These are phyloP conservation scores for Cyclotella kingstonii DNA, from an alignment of 108 stramenopile species.

Conservation along the genomic window DNA sequence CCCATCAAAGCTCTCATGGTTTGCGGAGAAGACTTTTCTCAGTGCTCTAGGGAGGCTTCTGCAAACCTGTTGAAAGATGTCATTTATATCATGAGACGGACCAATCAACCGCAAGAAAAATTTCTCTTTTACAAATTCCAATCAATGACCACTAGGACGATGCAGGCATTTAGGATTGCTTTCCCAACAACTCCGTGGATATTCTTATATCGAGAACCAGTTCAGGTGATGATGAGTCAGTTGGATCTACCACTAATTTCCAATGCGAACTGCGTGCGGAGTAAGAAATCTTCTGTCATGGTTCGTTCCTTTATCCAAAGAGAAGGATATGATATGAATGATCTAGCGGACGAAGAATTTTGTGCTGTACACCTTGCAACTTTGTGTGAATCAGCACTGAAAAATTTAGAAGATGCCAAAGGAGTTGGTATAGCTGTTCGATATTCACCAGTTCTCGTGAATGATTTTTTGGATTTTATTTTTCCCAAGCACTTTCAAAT, in stretches of 20 bases:
- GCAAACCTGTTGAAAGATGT: conserved; percentile 60
- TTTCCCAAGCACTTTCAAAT: conserved; percentile 61
- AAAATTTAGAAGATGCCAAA: conserved; percentile 34
- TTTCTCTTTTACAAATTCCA: conserved; percentile 96
- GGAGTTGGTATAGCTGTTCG: conserved; percentile 65
- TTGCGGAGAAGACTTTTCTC: conserved; percentile 55
- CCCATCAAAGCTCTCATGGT: conserved; percentile 61
- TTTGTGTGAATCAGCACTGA: conserved; percentile 67
- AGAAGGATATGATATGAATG: conserved; percentile 32
- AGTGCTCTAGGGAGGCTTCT: conserved; percentile 38
- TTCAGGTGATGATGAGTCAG: conserved; percentile 93
- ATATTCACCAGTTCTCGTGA: conserved; percentile 53
- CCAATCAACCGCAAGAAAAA: conserved; percentile 63
- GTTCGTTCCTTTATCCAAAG: conserved; percentile 30
- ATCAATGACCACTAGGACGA: conserved; percentile 65
- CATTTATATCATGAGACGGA: conserved; percentile 75
- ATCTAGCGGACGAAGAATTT: conserved; percentile 54
- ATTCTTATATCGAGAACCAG: conserved; percentile 92
- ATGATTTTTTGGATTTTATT: conserved; percentile 49
- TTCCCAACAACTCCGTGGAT: conserved; percentile 94
- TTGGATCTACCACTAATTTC: conserved; percentile 34
- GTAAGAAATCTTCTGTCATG: conserved; percentile 31
- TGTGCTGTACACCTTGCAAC: conserved; percentile 85
- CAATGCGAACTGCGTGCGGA: conserved; percentile 60
- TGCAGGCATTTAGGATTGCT: conserved; percentile 70